Evolutionary conservation across 1,139 yeast species (phyloP).

Genomic region (Suhomyces bribrorum): DNA sequence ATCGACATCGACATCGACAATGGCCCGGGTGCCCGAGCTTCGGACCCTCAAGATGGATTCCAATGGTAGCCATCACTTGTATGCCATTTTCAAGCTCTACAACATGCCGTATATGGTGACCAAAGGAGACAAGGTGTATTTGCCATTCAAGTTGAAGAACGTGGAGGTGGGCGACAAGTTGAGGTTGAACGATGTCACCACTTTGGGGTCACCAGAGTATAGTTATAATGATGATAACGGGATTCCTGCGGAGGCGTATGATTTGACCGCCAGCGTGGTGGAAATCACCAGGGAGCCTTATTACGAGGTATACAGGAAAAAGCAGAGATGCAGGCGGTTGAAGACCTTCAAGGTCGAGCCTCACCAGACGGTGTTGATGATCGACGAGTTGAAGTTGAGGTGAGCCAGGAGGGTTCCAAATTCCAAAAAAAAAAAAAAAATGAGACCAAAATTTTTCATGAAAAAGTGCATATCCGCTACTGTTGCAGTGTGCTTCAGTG

Average conservation of each 20-base stretch:
- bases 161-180: conserved; percentile 82
- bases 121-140: conserved; percentile 77
- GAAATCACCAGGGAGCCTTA: conserved; percentile 88
- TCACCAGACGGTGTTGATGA: conserved; percentile 76
- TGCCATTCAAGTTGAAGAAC: conserved; percentile 75
- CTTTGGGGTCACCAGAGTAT: conserved; percentile 83
- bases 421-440: background rate
- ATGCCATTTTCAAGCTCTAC: conserved; percentile 82
- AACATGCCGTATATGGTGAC: conserved; percentile 88
- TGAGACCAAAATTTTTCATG: background rate
- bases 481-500: too few species aligned
- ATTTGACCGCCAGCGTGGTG: conserved; percentile 73
- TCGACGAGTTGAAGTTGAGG: conserved; percentile 64
- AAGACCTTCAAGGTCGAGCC: conserved; percentile 80
- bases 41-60: conserved; percentile 67
- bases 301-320: conserved; percentile 56
- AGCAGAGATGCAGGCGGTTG: conserved; percentile 81
- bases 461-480: too few species aligned
- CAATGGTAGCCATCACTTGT: conserved; percentile 50
- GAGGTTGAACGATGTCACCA: conserved; percentile 69
- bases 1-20: too few species aligned
- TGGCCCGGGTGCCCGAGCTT: conserved; percentile 15
- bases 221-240: conserved; percentile 51
- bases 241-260: conserved; percentile 44
- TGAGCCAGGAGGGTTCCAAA: conserved; percentile 1